Percentiles rank a stretch among this genome's conserved stretches.
Conservation (phyloP, 73 alveolate species). For the Paramecium octaurelia region DNA sequence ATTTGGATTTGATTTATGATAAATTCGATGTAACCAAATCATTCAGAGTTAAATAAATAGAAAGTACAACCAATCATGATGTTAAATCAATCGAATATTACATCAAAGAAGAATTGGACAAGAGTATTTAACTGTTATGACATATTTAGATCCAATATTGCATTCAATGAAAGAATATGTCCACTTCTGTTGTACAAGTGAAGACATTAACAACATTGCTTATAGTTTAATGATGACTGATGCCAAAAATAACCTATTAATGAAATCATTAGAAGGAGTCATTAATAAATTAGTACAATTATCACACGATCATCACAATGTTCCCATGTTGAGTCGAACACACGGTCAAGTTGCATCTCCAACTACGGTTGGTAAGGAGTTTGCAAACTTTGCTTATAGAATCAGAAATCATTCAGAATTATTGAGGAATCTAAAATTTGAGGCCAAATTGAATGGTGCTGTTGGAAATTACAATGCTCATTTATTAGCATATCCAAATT, state of each 20-base stretch:
- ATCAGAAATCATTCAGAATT: conserved; percentile 63
- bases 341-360: conserved; percentile 95
- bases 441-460: conserved; percentile 93
- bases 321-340: conserved; percentile 90
- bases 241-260: conserved; percentile 59
- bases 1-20: conserved; percentile 64
- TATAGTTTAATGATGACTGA: conserved; percentile 83
- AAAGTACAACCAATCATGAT: conserved; percentile 85
- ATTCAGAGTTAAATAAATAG: conserved; percentile 77
- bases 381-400: conserved; percentile 88
- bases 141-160: conserved; percentile 45
- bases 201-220: conserved; percentile 88
- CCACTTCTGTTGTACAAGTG: conserved; percentile 91
- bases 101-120: conserved; percentile 78
- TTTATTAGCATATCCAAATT: conserved; percentile 82
- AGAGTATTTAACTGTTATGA: not conserved
- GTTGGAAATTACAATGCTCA: conserved; percentile 94
- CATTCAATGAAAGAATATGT: conserved; percentile 73
- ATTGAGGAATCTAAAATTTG: conserved; percentile 64
- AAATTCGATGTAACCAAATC: conserved; percentile 74
- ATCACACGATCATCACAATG: conserved; percentile 67
- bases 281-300: conserved; percentile 48
- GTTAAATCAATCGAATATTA: conserved; percentile 90
- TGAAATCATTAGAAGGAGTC: conserved; percentile 65
- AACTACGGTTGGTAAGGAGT: conserved; percentile 89